These are phyloP conservation scores for Yamadazyma jaroonii DNA, from an alignment of 1,139 yeast species.

Conservation along the genomic window DNA sequence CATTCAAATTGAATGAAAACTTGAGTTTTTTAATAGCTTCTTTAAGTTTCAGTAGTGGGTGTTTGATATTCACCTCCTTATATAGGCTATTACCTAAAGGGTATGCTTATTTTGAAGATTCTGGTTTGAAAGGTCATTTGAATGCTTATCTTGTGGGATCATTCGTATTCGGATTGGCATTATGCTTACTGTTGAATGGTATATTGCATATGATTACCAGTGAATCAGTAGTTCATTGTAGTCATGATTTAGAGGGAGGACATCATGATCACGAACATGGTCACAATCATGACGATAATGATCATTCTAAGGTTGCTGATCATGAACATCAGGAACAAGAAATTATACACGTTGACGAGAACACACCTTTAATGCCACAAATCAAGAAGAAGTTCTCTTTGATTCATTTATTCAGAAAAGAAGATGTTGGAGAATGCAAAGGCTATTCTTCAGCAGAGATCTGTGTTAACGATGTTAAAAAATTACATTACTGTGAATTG, in stretches of 20 bases:
- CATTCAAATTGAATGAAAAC: conserved; percentile 59
- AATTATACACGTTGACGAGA: conserved; percentile 34
- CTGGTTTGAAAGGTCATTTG: background rate
- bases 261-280: conserved; percentile 17
- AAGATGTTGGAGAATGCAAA: conserved; percentile 48
- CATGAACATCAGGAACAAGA: conserved; percentile 28
- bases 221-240: conserved; percentile 84
- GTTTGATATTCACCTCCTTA: conserved; percentile 71
- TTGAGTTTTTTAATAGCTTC: conserved; percentile 62
- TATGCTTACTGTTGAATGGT: conserved; percentile 60
- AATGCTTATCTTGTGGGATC: conserved; percentile 43
- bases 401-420: conserved; percentile 16
- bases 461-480: conserved; percentile 18
- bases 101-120: conserved; percentile 26
- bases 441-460: conserved; percentile 51
- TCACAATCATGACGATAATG: conserved; percentile 23
- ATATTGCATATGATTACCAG: conserved; percentile 72
- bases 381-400: conserved; percentile 12
- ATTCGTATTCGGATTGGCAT: conserved; percentile 55
- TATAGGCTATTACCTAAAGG: conserved; percentile 74
- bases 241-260: conserved; percentile 45
- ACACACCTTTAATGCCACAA: conserved; percentile 12
- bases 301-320: conserved; percentile 6
- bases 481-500: conserved; percentile 39
- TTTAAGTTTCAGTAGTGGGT: conserved; percentile 74